Evolutionary conservation across 305 asterid species (phyloP).

Genomic region (Solanum aculeatissimum): DNA sequence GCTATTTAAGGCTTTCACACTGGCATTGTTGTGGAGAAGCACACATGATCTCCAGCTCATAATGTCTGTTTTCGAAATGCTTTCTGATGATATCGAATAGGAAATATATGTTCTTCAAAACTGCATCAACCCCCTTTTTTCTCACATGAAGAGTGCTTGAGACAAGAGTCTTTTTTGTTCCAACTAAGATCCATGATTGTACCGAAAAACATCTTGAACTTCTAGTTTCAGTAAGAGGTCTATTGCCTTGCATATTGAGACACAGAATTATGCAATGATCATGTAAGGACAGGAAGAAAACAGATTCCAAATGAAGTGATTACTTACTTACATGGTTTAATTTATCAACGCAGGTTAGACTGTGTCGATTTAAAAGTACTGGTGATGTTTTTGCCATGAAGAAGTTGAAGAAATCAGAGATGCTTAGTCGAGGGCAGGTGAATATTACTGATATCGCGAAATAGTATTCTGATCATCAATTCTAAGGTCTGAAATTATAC

Average conservation of each 20-base stretch:
- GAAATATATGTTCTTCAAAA: too few relatives aligned
- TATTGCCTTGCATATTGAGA: neutral
- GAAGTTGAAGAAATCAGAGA: conserved; percentile 90
- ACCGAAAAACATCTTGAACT: neutral
- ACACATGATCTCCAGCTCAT: too few relatives aligned
- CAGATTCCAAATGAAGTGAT: neutral
- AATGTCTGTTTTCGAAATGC: too few relatives aligned
- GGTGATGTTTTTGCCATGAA: conserved; percentile 95
- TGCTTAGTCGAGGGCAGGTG: conserved; percentile 98
- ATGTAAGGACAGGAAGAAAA: neutral
- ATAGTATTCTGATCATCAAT: neutral
- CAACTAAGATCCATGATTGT: neutral
- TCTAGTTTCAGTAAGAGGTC: too few relatives aligned
- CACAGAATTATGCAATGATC: neutral
- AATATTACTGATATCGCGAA: neutral
- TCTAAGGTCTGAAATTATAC: neutral
- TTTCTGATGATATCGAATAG: too few relatives aligned
- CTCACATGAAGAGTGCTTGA: neutral
- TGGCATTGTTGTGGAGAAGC: too few relatives aligned
- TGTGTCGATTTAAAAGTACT: conserved; percentile 69
- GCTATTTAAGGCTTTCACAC: too few relatives aligned
- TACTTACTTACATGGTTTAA: conserved; percentile 3
- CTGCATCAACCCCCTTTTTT: neutral
- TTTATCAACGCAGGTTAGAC: conserved; percentile 61
- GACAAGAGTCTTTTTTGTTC: neutral